Percentiles rank a stretch among this genome's conserved stretches.
phyloP scores from a whole-genome alignment of 176 grass and related monocot species.

The Alloteropsis semialata region DNA sequence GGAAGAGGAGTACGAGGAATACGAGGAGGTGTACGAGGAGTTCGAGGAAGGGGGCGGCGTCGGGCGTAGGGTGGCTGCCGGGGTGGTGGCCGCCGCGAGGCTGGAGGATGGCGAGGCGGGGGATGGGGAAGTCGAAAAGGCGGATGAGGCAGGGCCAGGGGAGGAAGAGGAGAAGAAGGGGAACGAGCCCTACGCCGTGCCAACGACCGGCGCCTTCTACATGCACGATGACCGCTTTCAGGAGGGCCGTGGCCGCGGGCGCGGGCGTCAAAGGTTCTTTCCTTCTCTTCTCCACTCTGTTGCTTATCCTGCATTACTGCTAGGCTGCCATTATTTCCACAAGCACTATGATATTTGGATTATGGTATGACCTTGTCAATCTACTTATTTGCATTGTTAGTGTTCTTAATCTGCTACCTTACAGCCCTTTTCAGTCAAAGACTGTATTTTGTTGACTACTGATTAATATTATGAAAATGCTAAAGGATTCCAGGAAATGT shows the following conservation, averaged over 20 bases:
- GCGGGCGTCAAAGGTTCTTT: constrained; percentile 64
- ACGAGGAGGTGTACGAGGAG: constrained; percentile 39
- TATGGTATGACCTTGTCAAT: not conserved
- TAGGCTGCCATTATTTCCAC: not conserved
- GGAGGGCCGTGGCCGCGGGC: constrained; percentile 57
- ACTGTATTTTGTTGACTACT: not conserved
- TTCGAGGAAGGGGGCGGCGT: constrained; percentile 8
- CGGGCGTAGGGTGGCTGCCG: not conserved
- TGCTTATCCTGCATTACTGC: not conserved
- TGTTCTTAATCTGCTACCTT: not conserved
- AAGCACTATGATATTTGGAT: not conserved
- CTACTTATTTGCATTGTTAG: constrained; percentile 1
- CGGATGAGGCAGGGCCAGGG: constrained; percentile 1
- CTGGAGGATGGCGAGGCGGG: constrained; percentile 9
- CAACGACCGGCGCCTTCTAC: constrained; percentile 91
- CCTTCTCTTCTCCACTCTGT: not conserved
- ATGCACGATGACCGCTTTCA: constrained; percentile 99
- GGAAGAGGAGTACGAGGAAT: constrained; percentile 48
- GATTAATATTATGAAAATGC: not conserved
- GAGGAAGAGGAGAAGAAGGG: constrained; percentile 59
- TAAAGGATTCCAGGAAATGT: not conserved
- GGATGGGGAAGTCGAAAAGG: constrained; percentile 14
- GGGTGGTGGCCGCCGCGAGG: not conserved
- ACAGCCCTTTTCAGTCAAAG: too few relatives aligned
- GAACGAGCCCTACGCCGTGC: constrained; percentile 88